Base-by-base conservation (phyloP, 2,329 filamentous ascomycete species). In the Sporothrix dimorphospora region DNA sequence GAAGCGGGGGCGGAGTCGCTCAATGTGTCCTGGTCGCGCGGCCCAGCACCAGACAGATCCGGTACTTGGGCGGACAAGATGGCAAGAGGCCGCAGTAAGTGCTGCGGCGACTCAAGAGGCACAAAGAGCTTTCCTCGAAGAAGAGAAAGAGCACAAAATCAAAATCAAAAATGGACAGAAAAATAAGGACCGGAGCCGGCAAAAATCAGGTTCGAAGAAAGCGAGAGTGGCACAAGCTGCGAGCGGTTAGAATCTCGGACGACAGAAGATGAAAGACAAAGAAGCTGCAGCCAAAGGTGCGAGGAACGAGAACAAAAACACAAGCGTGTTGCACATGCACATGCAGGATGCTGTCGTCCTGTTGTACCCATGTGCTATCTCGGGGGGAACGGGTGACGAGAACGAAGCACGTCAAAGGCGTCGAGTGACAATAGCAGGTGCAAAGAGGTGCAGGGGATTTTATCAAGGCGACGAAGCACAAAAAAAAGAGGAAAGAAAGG, bases 1-100 rank as follows among this genome's bases (percentile, higher is more conserved):
- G 73, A 42, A 61, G 49, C 40, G 34, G 72, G 72, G 57, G 42
- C 49, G 66, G 69, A 59, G 47, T 67, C 61, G 45, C 53, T 73
- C 75, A 76, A 74, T 70, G 75, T 71, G 75, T 40, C 75, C 40
- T 11, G 40, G 34, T 14, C 38, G 53, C 9, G 63, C 53, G 19
- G 72, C 73, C 70, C 72, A 71, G 68, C 71, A 75, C 75, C 73
- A 72, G 75, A 71, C 70, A 12, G 27, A 38, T 42, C 75, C 61
- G 73, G 71, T 72, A 72, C 66, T 68, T 73, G 74, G 59, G 67
- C 73, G 57, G 59, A 70, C 71, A 75, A 75, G 69, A 53, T 45
- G 71, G 21, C 63, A 61, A 70, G 69, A 67, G 45, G 53, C 47
- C 72, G 72, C 73, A 73, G 72, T 21, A 53, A 71, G 67, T 51